Base-by-base conservation (phyloP, 208 protist species). In the Porcisia deanei region DNA sequence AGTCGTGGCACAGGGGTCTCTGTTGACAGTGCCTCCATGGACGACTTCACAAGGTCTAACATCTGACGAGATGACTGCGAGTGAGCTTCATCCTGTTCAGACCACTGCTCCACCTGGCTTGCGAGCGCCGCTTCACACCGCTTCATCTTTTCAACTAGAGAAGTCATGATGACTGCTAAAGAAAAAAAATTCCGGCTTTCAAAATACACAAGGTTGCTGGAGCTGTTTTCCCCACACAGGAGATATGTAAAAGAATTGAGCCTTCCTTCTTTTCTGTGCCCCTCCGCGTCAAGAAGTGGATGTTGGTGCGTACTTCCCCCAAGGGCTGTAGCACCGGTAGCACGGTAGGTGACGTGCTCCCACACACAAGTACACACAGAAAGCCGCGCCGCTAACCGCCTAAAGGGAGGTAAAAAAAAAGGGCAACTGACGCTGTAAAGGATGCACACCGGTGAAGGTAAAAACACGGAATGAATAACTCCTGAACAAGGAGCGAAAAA, bases 41-140 rank as follows among this genome's bases (percentile, higher is more conserved):
- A 83, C 59, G 89, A 59, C 45, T 88, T 88, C n/a, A 83, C 49
- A 4, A 85, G 76, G 18, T 7, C 72, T 52, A 85, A 34, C 8
- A 55, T 58, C 75, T 73, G 65, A 66, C 66, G 37, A 25, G 77
- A 59, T 25, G 41, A 53, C 4, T 58, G 52, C 20, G 5, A 16
- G 63, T 20, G 30, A 41, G 25, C 47, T 10, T 16, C 52, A 20
- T 67, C 54, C 34, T 65, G 25, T 0, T 63, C 61, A 6, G 30
- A 49, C 18, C 59, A 71, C 66, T 59, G 45, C 22, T 55, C 43
- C n/a, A 75, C 41, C 20, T 10, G 49, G 4, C 25, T 41, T 6
- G 66, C 52, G 2, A 82, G 61, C 25, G 73, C 78, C 52, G 57
- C 73, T 41, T 77, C 78, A 39, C 59, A 82, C 47, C 47, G 66